These are phyloP conservation scores for Hypoxylon trugodes DNA, from an alignment of 495 filamentous ascomycete genomes.

Conservation along the genomic window DNA sequence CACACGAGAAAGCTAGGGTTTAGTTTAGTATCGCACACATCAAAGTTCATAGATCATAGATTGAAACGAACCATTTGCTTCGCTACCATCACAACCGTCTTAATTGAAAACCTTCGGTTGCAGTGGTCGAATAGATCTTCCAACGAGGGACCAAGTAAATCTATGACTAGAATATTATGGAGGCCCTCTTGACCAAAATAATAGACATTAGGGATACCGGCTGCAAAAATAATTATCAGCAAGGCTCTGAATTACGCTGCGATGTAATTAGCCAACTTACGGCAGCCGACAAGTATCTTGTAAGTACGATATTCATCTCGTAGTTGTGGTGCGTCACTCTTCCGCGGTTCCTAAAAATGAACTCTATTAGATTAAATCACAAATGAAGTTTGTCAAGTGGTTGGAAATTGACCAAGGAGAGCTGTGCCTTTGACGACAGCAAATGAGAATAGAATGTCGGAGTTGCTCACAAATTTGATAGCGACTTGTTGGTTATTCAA, in stretches of 20 bases:
- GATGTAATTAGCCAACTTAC: constrained; percentile 66
- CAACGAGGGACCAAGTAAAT: constrained; percentile 93
- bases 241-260: not conserved
- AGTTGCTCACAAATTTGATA: constrained; percentile 92
- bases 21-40: constrained; percentile 6
- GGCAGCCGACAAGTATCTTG: constrained; percentile 98
- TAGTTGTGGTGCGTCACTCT: constrained; percentile 97
- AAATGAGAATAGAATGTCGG: constrained; percentile 1
- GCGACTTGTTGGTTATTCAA: constrained; percentile 99
- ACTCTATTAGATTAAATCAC: constrained; percentile 19
- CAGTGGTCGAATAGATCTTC: constrained; percentile 99
- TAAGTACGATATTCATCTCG: constrained; percentile 99
- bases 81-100: constrained; percentile 99
- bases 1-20: constrained; percentile 82
- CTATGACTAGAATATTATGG: constrained; percentile 99
- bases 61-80: constrained; percentile 94
- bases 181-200: constrained; percentile 99
- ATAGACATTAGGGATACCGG: constrained; percentile 99
- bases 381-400: not conserved
- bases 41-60: constrained; percentile 17
- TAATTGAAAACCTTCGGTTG: constrained; percentile 91
- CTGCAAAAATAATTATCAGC: constrained; percentile 56
- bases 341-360: constrained; percentile 82
- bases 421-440: not conserved
- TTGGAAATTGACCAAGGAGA: constrained; percentile 2